Evolutionary conservation across 768 basidiomycete species (phyloP), one percentile per base, ranked within the genome.

Genomic region (Leucogyrophana mollusca): DNA sequence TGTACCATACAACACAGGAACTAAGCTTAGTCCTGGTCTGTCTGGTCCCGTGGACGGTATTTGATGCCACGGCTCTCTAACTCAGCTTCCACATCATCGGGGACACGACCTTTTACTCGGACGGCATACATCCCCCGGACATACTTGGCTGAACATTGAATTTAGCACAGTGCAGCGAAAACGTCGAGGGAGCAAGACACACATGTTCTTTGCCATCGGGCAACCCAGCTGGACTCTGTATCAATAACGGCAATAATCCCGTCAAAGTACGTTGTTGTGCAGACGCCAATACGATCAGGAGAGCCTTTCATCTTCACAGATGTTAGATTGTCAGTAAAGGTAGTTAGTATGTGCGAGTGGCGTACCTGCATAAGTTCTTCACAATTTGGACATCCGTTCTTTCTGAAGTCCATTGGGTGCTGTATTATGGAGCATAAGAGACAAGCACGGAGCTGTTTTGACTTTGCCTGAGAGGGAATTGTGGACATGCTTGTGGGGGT

Each of bases 191-290:
- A 16, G 44, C 38, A 10, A 24, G n/a, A 76, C 86, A 52, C 56
- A 94, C 95, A 82, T 55, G 87, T 92, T 62, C 95, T 72, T 66
- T 99, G 94, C 94, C 94, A 99, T 55, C 89, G 80, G 6, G 90
- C 90, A 5, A 98, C 94, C 96, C 96, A 99, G 62, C 90, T 93
- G 39, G 78, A 77, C 55, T 90, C 84, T 2, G 94, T 87, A 57
- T 90, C 82, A 35, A 93, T 82, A 38, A 93, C 80, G 0, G 94
- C 82, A 52, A 97, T 90, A 32, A 92, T 76, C 10, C 96, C 96
- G 55, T 98, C 95, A 55, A 90, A 99, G 53, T 90, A 85, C 2
- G 88, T 83, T 20, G 93, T 94, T 9, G 95, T 99, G 65, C 94
- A 97, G 39, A 79, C 74, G 9, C 78, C 67, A 23, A 97, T 88